Conservation (phyloP, 2,329 filamentous ascomycete genomes). For the Aspergillus fructus region DNA sequence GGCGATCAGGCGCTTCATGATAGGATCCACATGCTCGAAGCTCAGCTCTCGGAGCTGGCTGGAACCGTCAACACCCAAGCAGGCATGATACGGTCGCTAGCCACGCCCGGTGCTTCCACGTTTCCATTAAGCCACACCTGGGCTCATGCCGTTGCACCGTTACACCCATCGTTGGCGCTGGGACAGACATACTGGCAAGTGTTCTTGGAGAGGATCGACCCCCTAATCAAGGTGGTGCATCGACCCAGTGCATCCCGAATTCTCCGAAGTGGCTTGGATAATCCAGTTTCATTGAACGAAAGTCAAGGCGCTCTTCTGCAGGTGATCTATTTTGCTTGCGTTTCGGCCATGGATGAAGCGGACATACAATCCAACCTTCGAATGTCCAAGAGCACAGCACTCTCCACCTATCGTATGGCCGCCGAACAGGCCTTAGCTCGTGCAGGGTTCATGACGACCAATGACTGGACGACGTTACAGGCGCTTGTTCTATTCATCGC, state of each 20-base stretch:
- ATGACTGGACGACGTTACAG: constrained; percentile 57
- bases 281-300: constrained; percentile 47
- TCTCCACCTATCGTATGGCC: constrained; percentile 57
- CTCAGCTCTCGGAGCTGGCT: neutral
- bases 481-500: constrained; percentile 60
- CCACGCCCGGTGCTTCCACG: neutral
- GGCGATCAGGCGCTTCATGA: neutral
- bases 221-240: constrained; percentile 57
- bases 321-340: constrained; percentile 57
- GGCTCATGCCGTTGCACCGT: neutral
- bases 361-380: constrained; percentile 33
- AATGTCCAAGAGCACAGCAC: constrained; percentile 34
- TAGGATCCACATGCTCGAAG: neutral
- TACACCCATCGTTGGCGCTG: constrained; percentile 9
- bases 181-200: constrained; percentile 20
- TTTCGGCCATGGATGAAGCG: constrained; percentile 46
- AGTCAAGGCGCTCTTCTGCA: constrained; percentile 57
- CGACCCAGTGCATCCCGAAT: constrained; percentile 50
- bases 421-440: constrained; percentile 58
- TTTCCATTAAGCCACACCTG: constrained; percentile 5
- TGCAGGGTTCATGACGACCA: constrained; percentile 58
- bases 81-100: neutral
- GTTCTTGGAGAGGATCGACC: constrained; percentile 46
- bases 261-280: constrained; percentile 46
- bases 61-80: constrained; percentile 2